These are phyloP conservation scores for Didymosphaeria variabile DNA, from an alignment of 2,329 filamentous ascomycete genomes.

Conservation along the genomic window DNA sequence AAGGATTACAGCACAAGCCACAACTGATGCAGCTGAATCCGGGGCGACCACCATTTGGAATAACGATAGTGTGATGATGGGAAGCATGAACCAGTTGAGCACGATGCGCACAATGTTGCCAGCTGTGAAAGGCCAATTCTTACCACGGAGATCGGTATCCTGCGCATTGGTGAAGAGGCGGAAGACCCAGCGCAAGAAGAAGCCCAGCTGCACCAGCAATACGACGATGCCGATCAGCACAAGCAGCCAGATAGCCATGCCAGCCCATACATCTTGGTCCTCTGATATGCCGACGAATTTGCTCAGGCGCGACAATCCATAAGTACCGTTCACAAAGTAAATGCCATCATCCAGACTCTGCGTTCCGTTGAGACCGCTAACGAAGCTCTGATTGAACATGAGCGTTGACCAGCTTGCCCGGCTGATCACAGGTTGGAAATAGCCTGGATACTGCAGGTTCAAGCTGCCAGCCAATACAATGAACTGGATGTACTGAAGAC, in stretches of 20 bases:
- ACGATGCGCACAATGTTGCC: constrained; percentile 75
- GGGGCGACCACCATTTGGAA: constrained; percentile 86
- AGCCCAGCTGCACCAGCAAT: constrained; percentile 77
- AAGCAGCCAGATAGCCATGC: constrained; percentile 90
- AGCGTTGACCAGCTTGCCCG: constrained; percentile 87
- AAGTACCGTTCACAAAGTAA: constrained; percentile 80
- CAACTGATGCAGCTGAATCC: constrained; percentile 73
- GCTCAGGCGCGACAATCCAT: constrained; percentile 80
- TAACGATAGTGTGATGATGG: constrained; percentile 84
- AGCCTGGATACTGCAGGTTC: constrained; percentile 89
- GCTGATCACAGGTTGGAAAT: constrained; percentile 90
- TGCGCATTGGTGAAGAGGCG: constrained; percentile 74
- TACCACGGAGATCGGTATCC: constrained; percentile 87
- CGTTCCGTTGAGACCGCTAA: constrained; percentile 72
- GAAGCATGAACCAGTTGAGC: constrained; percentile 91
- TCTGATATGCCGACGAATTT: constrained; percentile 83
- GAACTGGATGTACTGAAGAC: constrained; percentile 96
- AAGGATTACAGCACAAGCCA: constrained; percentile 78
- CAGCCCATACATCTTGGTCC: constrained; percentile 86
- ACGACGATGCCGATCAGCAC: constrained; percentile 76
- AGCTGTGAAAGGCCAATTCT: constrained; percentile 83
- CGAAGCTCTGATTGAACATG: constrained; percentile 92
- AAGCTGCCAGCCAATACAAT: constrained; percentile 86
- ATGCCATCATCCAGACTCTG: constrained; percentile 81
- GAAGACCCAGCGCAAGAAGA: constrained; percentile 78